phyloP scores from a whole-genome alignment of 257 asterid genomes.

The Asclepias syriaca region DNA sequence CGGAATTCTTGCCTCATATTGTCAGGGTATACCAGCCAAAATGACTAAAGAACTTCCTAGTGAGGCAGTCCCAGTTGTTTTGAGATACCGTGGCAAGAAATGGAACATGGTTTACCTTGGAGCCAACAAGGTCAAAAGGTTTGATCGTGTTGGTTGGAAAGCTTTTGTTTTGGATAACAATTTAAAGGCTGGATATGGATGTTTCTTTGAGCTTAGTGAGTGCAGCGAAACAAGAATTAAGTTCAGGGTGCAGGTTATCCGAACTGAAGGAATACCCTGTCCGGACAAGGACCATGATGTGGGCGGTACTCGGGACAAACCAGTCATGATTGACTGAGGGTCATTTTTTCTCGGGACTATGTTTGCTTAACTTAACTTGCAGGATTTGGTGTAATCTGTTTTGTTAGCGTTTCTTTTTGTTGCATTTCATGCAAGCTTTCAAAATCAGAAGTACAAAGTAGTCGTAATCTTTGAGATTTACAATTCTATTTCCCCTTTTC shows the following conservation, averaged over 20 bases:
- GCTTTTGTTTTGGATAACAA: conserved; percentile 32
- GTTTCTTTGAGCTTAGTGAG: conserved; percentile 47
- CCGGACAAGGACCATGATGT: conserved; percentile 1
- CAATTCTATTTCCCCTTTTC: background rate
- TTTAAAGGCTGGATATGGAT: conserved; percentile 39
- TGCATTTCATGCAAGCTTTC: background rate
- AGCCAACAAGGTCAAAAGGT: background rate
- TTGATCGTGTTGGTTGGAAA: conserved; percentile 27
- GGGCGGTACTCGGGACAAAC: conserved; percentile 10
- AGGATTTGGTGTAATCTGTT: background rate
- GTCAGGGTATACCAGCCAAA: conserved; percentile 18
- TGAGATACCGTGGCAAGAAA: conserved; percentile 27
- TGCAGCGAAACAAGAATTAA: background rate
- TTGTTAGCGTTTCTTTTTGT: background rate
- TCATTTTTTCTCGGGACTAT: background rate
- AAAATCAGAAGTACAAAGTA: background rate
- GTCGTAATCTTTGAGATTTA: background rate
- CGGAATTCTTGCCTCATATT: background rate
- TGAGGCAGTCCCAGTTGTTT: conserved; percentile 19
- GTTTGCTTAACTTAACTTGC: background rate
- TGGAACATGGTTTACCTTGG: conserved; percentile 35
- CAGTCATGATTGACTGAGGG: conserved; percentile 1
- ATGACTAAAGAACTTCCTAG: conserved; percentile 20
- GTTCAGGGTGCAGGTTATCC: conserved; percentile 35
- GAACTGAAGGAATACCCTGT: conserved; percentile 18